phyloP scores from a whole-genome alignment of 305 asterid genomes.

The Rubia tinctorum region DNA sequence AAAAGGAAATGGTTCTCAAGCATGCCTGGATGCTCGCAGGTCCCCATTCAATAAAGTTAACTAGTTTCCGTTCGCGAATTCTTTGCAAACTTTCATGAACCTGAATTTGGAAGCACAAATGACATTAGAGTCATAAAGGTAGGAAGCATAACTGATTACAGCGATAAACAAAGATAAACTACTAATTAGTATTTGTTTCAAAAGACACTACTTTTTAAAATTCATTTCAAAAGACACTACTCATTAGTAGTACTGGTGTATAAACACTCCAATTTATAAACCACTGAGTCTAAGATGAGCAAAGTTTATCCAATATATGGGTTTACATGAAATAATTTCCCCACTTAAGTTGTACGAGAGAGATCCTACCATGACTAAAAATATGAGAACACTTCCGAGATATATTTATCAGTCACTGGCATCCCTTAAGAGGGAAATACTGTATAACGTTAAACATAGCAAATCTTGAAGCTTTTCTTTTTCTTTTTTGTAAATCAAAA shows the following conservation, averaged over 20 bases:
- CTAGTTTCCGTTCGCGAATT: constrained; percentile 97
- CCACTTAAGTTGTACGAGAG: not conserved
- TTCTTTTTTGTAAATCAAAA: not conserved
- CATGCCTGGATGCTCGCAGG: constrained; percentile 99
- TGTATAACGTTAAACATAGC: not conserved
- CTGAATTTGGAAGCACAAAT: constrained; percentile 39
- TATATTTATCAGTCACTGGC: not conserved
- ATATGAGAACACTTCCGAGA: too few relatives aligned
- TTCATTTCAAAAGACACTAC: too few relatives aligned
- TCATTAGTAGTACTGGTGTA: not conserved
- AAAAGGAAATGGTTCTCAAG: constrained; percentile 3
- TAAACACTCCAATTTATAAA: not conserved
- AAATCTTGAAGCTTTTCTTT: not conserved
- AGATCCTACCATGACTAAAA: not conserved
- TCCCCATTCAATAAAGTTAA: constrained; percentile 99
- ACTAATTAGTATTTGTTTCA: not conserved
- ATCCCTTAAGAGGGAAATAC: not conserved
- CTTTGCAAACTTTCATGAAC: constrained; percentile 99
- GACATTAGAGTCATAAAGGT: constrained; percentile 7
- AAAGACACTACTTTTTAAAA: not conserved
- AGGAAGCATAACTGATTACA: not conserved
- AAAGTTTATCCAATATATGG: not conserved
- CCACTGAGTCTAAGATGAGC: not conserved
- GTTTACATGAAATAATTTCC: not conserved
- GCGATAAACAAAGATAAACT: constrained; percentile 2